phyloP scores from a whole-genome alignment of 1,284 basidiomycete genomes.

The Salmacisia buchloeana region DNA sequence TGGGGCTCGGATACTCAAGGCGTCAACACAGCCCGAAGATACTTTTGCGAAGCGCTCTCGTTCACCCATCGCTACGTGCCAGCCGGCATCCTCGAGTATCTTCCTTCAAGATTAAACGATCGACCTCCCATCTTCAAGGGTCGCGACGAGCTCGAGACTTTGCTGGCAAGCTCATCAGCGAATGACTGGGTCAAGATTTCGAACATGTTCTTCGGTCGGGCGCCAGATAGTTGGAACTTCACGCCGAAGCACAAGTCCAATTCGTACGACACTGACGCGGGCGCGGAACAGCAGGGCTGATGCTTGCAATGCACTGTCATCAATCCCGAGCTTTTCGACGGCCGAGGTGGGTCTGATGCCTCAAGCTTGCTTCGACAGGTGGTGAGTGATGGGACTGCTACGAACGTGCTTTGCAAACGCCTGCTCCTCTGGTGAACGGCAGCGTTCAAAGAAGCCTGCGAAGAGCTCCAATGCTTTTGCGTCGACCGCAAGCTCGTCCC shows the following conservation, averaged over 20 bases:
- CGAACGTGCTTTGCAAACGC: neutral
- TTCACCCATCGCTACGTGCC: constrained; percentile 95
- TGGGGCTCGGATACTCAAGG: constrained; percentile 57
- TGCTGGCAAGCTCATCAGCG: constrained; percentile 72
- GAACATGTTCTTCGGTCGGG: constrained; percentile 82
- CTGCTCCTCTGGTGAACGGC: neutral
- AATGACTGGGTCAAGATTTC: constrained; percentile 92
- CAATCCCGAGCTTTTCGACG: too few species aligned
- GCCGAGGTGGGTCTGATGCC: too few species aligned
- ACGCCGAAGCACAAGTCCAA: constrained; percentile 51
- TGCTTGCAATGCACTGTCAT: too few species aligned
- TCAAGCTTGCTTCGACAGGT: neutral
- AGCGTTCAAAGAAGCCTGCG: neutral
- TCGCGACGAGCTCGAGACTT: constrained; percentile 72
- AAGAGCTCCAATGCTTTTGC: neutral
- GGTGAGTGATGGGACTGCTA: neutral
- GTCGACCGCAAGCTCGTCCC: neutral
- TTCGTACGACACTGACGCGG: constrained; percentile 18
- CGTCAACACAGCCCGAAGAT: constrained; percentile 84
- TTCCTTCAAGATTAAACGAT: constrained; percentile 81
- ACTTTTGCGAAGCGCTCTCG: constrained; percentile 87
- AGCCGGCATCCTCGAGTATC: constrained; percentile 78
- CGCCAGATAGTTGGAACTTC: constrained; percentile 61
- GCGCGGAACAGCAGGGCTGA: neutral
- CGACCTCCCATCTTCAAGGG: constrained; percentile 79